Evolutionary conservation across 2,329 filamentous ascomycete genomes (phyloP), one percentile per base, ranked within the genome.

Genomic region (Pseudonectria buxi): DNA sequence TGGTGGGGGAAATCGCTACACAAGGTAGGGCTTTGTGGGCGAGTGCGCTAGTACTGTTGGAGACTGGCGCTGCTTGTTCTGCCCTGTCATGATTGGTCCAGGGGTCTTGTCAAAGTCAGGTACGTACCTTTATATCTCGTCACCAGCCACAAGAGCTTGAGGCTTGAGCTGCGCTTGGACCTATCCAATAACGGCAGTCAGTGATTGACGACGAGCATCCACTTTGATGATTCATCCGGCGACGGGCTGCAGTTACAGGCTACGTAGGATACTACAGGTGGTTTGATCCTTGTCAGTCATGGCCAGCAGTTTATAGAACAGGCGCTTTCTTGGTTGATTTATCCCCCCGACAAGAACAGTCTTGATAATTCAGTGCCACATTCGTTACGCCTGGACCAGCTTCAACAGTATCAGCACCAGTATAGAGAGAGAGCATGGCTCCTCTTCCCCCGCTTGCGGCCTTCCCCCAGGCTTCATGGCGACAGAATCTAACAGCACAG

Each of bases 371-470:
- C n/a, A n/a, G n/a, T n/a, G n/a, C n/a, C n/a, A n/a, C n/a, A n/a
- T n/a, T n/a, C n/a, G n/a, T n/a, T n/a, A n/a, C n/a, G n/a, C n/a
- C n/a, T n/a, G n/a, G n/a, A n/a, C n/a, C n/a, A n/a, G n/a, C n/a
- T n/a, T n/a, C n/a, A n/a, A n/a, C n/a, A n/a, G n/a, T n/a, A n/a
- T n/a, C n/a, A n/a, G n/a, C n/a, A n/a, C n/a, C n/a, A n/a, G n/a
- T n/a, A n/a, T n/a, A 22, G 18, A 22, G 9, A 22, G 18, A 14
- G 11, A 36, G 32, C 32, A 70, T 70, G 65, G 50, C 61, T 50
- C 55, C 64, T 35, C 64, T 89, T 32, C 87, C 87, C 28, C 72
- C 80, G 24, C 72, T 95, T 60, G 87, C 83, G 38, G 76, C 83
- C 14, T 88, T 92, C 50, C 90, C 89, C 13, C 73, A 81, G 42